Percentiles rank a stretch among this genome's conserved stretches.
Evolutionary conservation across 495 filamentous ascomycete species (phyloP).

Genomic region (Neurospora sp.): DNA sequence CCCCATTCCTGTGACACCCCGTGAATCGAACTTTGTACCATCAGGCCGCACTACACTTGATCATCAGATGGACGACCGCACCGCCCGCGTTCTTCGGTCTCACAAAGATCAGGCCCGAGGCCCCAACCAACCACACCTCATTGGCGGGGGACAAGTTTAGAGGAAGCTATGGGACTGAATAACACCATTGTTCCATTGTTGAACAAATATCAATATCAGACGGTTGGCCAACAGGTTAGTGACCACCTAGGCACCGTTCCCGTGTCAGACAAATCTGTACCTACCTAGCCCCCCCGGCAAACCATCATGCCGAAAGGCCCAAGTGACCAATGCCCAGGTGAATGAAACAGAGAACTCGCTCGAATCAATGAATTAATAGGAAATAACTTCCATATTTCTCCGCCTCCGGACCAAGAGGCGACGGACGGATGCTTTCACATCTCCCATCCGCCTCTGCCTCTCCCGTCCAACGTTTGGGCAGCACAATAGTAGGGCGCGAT

Average conservation of each 20-base stretch:
- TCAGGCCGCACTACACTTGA: background rate
- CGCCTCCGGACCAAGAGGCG: background rate
- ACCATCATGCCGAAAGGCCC: background rate
- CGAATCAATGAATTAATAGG: background rate
- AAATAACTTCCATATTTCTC: background rate
- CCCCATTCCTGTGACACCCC: background rate
- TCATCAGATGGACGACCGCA: background rate
- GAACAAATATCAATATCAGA: background rate
- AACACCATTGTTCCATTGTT: background rate
- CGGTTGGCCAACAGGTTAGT: background rate
- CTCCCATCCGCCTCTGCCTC: background rate
- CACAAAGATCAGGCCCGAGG: background rate
- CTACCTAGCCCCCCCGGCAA: background rate
- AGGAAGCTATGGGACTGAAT: background rate
- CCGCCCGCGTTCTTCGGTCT: background rate
- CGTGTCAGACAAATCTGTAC: background rate
- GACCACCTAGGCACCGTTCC: background rate
- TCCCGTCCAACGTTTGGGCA: background rate
- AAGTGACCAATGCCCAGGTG: background rate
- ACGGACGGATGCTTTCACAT: background rate
- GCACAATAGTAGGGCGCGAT: background rate
- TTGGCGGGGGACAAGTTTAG: background rate
- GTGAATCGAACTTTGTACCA: background rate
- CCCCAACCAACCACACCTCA: background rate
- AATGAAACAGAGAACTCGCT: background rate